phyloP scores from a whole-genome alignment of 2,329 filamentous ascomycete species.

The Sclerotinia spermophila region DNA sequence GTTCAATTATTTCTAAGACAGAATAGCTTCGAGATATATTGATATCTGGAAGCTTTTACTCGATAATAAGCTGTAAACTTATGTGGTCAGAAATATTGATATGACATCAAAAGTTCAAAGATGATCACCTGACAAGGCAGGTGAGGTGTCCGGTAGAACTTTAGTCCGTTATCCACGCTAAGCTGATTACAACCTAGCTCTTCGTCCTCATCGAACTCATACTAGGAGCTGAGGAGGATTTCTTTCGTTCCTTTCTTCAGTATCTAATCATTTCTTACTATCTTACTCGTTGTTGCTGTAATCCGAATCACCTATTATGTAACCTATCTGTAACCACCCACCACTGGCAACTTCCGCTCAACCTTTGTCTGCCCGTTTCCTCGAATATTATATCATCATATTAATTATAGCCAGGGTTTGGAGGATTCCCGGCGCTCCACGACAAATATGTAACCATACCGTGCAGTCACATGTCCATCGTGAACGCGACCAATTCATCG shows the following conservation, averaged over 20 bases:
- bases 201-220: too few relatives aligned
- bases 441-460: not conserved
- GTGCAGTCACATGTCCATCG: not conserved
- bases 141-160: not conserved
- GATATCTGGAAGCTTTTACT: too few relatives aligned
- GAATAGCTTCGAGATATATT: not conserved
- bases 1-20: conserved; percentile 42
- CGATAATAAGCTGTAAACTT: not conserved
- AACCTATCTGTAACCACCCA: not conserved
- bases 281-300: too few relatives aligned
- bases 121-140: not conserved
- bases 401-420: not conserved
- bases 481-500: not conserved
- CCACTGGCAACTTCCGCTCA: not conserved
- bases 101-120: not conserved
- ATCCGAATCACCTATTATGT: not conserved
- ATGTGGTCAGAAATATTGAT: not conserved
- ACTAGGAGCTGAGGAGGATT: not conserved
- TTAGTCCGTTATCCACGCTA: not conserved
- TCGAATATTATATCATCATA: not conserved
- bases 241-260: not conserved
- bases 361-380: not conserved
- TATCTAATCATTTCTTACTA: not conserved
- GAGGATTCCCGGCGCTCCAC: not conserved
- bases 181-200: not conserved